Conservation (phyloP, 805 yeast species). For the Priceomyces melissophilus region DNA sequence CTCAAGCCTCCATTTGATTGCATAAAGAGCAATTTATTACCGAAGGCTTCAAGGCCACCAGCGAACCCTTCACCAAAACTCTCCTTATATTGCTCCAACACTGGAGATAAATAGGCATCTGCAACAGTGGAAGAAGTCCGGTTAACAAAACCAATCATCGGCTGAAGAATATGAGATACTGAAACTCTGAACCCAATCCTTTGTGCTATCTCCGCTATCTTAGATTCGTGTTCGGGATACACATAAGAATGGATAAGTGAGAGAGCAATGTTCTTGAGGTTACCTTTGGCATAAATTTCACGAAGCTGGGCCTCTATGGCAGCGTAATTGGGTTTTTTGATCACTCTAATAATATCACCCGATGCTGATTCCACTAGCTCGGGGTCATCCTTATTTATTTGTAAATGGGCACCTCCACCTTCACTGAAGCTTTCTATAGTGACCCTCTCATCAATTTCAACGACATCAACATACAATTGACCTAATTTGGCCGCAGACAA, state of each 20-base stretch:
- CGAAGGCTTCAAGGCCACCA: conserved; percentile 32
- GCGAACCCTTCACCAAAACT: conserved; percentile 32
- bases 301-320: conserved; percentile 16
- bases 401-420: conserved; percentile 45
- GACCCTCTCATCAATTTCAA: conserved; percentile 84
- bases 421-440: conserved; percentile 70
- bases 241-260: conserved; percentile 34
- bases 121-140: conserved; percentile 35
- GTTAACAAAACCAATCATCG: conserved; percentile 36
- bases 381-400: conserved; percentile 12
- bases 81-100: conserved; percentile 24
- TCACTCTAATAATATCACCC: conserved; percentile 23
- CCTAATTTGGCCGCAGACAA: conserved; percentile 65
- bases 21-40: conserved; percentile 72
- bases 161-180: conserved; percentile 32
- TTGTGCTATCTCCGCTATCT: conserved; percentile 27
- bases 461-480: conserved; percentile 66
- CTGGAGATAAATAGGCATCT: conserved; percentile 37
- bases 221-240: conserved; percentile 29
- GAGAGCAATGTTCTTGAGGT: conserved; percentile 24
- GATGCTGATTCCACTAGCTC: conserved; percentile 30
- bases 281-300: conserved; percentile 17
- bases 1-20: conserved; percentile 93
- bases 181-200: conserved; percentile 32
- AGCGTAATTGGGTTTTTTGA: conserved; percentile 22